Evolutionary conservation across 352 stramenopile species (phyloP), one percentile per base, ranked within the genome.

Genomic region (Globisporangium lucens): DNA sequence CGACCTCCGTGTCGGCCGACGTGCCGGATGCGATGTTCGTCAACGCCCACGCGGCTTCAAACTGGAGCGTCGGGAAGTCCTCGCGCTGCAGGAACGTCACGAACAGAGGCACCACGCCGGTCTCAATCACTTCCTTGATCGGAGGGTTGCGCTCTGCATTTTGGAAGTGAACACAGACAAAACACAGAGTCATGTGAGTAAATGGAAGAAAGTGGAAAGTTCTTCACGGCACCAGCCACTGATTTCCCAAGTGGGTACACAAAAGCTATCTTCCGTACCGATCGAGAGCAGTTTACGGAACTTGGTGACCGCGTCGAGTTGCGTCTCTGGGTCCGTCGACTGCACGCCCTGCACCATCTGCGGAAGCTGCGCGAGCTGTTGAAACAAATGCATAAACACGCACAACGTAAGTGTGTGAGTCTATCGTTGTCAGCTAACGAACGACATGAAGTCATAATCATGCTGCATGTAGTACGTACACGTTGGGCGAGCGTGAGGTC

Each of bases 11-110:
- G 78, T 99, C 96, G 15, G 99, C 90, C 20, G 94, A 98, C 13
- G 97, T 99, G 58, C 98, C 97, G 15, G 94, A 99, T 10, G 98
- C 98, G 70, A 99, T 99, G 75, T 99, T 99, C 27, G 98, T 99
- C 4, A 99, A 80, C 17, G 97, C 98, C 98, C 98, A 99, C 6
- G 98, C 98, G 10, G 98, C 96, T 76, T 99, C 98, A 70, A 99
- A 99, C 80, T 99, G 98, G 46, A 95, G 73, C 57, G 79, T 83
- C 43, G 83, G 83, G 61, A 96, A 98, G 72, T 98, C 95, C 63
- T 99, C 93, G 49, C 93, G 87, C 74, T 98, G 84, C 60, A 99
- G 83, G 78, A 99, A 99, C 78, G 98, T 82, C 33, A 99, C 97
- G 69, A 99, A 99, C 51, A 97, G 90, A 13, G 98, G 98, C 35